Evolutionary conservation across 306 rosid species (phyloP), one percentile per base, ranked within the genome.

Genomic region (Canavalia gladiata): DNA sequence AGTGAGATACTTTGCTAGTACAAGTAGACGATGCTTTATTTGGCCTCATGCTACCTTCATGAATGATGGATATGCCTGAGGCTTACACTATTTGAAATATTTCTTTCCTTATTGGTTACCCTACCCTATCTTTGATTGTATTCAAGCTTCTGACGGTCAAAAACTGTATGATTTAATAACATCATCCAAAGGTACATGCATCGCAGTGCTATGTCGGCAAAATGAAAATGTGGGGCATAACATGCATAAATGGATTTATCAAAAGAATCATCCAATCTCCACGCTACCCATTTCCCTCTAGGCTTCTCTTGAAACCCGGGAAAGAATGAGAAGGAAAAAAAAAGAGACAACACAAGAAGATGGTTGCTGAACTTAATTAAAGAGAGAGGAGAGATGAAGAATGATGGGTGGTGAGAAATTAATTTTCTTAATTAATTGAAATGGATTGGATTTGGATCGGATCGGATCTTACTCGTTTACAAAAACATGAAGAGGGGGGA

Each of bases 401-500:
- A 45, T 39, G 18, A 31, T 0, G 39, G 29, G 41, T 47, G 80
- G 72, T 46, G 69, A 67, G 83, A 51, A 77, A 82, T 77, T 62
- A 76, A 80, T 52, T 81, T 80, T 49, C 78, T 83, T 84, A 59
- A 87, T 86, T 86, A 57, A 82, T 81, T 60, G 73, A 68, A 79
- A 79, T 84, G 74, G 84, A 82, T 80, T 65, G 42, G 68, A 75
- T 51, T 80, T 65, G 42, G 68, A 75, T 51, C 37, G 56, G 62
- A 81, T 78, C 68, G 74, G 73, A 85, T 78, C 82, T 87, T 84
- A 73, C 86, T 84, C 63, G 79, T 82, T 81, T 84, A 84, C 79
- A 81, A 84, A 65, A 74, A 77, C 78, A 84, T n/a, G 10, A 29
- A 39, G 74, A 42, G 74, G 57, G n/a, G 1, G 25, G 25, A 77